Evolutionary conservation across 345 rosid genomes (phyloP).

Genomic region (Acer saccharum): DNA sequence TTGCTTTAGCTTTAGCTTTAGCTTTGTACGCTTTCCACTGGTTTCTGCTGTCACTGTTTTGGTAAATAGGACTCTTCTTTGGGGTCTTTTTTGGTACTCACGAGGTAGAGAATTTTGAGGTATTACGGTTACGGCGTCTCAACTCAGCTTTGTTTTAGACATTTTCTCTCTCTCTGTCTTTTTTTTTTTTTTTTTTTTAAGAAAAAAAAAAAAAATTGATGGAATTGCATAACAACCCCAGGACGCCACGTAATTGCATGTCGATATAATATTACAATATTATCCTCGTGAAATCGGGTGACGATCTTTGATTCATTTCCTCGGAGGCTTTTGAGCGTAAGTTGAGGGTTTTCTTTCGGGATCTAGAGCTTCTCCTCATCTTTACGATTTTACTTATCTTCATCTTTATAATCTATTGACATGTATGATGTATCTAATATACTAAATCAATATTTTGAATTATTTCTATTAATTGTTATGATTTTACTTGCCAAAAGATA

Average conservation of each 20-base stretch:
- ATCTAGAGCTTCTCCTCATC: too few species aligned
- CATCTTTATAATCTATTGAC: too few species aligned
- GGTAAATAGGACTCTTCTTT: constrained; percentile 23
- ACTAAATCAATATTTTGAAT: too few species aligned
- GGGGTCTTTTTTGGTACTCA: background rate
- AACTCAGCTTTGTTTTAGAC: constrained; percentile 15
- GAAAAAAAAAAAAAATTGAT: background rate
- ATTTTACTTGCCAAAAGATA: too few species aligned
- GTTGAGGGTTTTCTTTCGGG: too few species aligned
- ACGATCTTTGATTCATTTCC: too few species aligned
- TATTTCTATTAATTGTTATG: too few species aligned
- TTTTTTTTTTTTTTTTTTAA: background rate
- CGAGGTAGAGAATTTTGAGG: constrained; percentile 6
- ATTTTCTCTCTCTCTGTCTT: background rate
- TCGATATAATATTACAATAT: background rate
- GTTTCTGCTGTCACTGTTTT: constrained; percentile 16
- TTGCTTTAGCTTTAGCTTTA: background rate
- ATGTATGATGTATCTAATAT: too few species aligned
- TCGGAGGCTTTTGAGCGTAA: too few species aligned
- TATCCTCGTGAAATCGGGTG: background rate
- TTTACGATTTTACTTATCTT: too few species aligned
- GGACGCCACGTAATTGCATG: constrained; percentile 29
- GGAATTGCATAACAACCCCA: constrained; percentile 20
- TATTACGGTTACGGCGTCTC: constrained; percentile 15
- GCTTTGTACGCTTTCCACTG: background rate